Evolutionary conservation across 345 rosid species (phyloP), one percentile per base, ranked within the genome.

Genomic region (Aurinia saxatilis): DNA sequence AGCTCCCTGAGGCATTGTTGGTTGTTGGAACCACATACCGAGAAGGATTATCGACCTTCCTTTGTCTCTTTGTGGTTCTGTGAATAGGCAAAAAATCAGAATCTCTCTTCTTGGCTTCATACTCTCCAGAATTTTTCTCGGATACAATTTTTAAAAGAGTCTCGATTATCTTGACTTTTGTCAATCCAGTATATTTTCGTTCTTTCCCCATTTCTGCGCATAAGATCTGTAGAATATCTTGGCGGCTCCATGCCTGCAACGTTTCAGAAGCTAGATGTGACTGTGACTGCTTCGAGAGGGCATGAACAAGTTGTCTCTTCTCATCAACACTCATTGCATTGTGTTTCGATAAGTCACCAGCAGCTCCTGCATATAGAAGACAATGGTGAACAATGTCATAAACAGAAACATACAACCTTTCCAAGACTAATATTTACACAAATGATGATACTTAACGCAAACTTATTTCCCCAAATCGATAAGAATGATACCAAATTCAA

Each of bases 181-280:
- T 79, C 64, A 80, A 77, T 21, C 96, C 96, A 0, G 88, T 79
- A 62, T 84, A 88, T 61, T 86, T 86, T 40, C 90, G 71, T 46
- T 84, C 87, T 67, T 82, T 86, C 10, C 96, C 96, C 93, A 81
- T 84, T 75, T 88, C 96, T 2, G 90, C 88, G 60, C 93, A 88
- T 37, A 83, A 76, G 61, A 88, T 85, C 63, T 88, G 85, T 27
- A 78, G 85, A 73, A 88, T 88, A 79, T 88, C 96, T 67, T 75
- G 77, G 35, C 93, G 82, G 35, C 80, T 79, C 79, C 87, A 86
- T 27, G 90, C 82, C 70, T 82, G 84, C 51, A 88, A 85, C 50
- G 80, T 79, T 78, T 76, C 81, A 5, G 81, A 47, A 37, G 88
- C 96, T 79, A 85, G 67, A 56, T 78, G 61, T 2, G 87, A 53